Conservation (phyloP, 257 asterid genomes). For the Solanum lycopersicoides region DNA sequence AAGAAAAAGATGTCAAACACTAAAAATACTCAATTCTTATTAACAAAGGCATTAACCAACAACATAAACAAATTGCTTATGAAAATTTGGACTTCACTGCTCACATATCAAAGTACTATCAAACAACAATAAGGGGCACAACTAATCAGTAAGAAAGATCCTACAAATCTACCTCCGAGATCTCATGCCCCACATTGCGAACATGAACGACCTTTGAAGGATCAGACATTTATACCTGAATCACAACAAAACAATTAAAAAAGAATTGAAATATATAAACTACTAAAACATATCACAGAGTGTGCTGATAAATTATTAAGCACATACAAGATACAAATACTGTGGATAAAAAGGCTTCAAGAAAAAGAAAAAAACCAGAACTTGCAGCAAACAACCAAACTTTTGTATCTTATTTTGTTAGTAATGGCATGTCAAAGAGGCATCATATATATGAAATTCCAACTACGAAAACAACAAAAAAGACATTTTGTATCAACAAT, state of each 20-base stretch:
- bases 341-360: neutral
- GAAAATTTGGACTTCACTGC: neutral
- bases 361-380: neutral
- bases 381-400: neutral
- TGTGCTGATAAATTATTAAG: neutral
- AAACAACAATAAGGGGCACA: neutral
- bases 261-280: neutral
- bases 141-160: neutral
- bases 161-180: slow-evolving; percentile 59
- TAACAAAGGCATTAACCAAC: neutral
- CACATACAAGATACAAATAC: neutral
- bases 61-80: neutral
- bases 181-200: slow-evolving; percentile 97
- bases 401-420: neutral
- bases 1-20: neutral
- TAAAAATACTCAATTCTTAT: neutral
- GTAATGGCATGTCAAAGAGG: neutral
- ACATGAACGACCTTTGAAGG: slow-evolving; percentile 94
- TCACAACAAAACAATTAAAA: neutral
- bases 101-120: neutral
- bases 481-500: neutral
- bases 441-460: neutral
- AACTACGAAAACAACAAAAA: neutral
- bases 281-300: neutral
- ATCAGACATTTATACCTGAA: slow-evolving; percentile 69